Conservation (phyloP, 805 yeast species). For the Candida easanensis region DNA sequence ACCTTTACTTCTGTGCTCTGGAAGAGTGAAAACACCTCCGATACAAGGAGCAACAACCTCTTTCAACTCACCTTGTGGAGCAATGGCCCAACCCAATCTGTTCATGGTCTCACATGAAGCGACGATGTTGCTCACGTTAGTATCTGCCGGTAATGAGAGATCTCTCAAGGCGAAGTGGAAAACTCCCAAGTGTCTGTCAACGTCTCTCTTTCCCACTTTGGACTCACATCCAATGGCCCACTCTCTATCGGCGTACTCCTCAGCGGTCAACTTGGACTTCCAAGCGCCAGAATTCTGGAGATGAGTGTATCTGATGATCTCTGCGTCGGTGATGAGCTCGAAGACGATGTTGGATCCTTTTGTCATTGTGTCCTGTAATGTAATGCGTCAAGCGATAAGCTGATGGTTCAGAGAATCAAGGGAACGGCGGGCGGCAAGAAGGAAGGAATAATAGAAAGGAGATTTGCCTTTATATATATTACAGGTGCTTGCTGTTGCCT, state of each 20-base stretch:
- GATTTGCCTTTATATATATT: not conserved
- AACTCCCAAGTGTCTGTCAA: constrained; percentile 28
- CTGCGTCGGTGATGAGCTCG: constrained; percentile 29
- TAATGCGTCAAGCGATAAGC: too few relatives aligned
- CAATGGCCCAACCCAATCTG: constrained; percentile 33
- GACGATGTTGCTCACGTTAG: constrained; percentile 30
- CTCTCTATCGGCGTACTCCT: constrained; percentile 38
- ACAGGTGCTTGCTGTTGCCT: not conserved
- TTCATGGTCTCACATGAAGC: constrained; percentile 40
- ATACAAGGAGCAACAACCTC: constrained; percentile 39
- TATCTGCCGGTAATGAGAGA: constrained; percentile 18
- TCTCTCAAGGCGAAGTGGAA: constrained; percentile 35
- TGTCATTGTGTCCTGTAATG: constrained; percentile 12
- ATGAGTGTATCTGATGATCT: constrained; percentile 35
- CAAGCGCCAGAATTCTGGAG: constrained; percentile 32
- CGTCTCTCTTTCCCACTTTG: constrained; percentile 25
- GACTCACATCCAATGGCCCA: constrained; percentile 28
- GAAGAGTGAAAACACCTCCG: constrained; percentile 59
- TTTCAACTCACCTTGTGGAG: constrained; percentile 27
- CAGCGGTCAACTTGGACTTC: constrained; percentile 32
- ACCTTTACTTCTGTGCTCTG: constrained; percentile 49
- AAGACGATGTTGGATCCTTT: constrained; percentile 8
- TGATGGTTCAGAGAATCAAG: not conserved
- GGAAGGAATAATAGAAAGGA: not conserved
- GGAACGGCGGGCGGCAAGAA: not conserved